These are phyloP conservation scores for Ceratocystis smalleyi DNA, from an alignment of 2,329 filamentous ascomycete genomes.

Conservation along the genomic window DNA sequence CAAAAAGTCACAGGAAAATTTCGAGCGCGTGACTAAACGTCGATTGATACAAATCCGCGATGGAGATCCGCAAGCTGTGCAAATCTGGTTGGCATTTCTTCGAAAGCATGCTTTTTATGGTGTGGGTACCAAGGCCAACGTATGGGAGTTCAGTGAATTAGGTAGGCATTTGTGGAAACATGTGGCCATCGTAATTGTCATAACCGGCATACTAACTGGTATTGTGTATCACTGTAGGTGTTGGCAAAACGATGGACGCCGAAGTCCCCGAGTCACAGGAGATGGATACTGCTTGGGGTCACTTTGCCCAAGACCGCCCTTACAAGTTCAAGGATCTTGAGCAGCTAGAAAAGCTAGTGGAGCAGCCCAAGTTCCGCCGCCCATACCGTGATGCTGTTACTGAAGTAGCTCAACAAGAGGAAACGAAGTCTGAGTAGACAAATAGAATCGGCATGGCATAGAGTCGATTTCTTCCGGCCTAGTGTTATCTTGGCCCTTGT, in stretches of 20 bases:
- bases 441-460: background rate
- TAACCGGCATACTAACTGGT: background rate
- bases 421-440: background rate
- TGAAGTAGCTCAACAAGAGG: background rate
- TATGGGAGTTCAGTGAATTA: constrained; percentile 71
- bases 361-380: constrained; percentile 15
- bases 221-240: constrained; percentile 2
- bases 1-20: constrained; percentile 97
- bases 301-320: constrained; percentile 16
- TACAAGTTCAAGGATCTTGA: constrained; percentile 16
- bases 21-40: constrained; percentile 75
- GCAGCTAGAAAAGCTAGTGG: constrained; percentile 13
- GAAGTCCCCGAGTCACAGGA: constrained; percentile 14
- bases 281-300: constrained; percentile 13
- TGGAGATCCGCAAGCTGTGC: constrained; percentile 73
- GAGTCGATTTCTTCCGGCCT: background rate
- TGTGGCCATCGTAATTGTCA: background rate
- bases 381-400: constrained; percentile 13
- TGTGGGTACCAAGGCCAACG: constrained; percentile 97
- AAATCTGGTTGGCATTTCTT: constrained; percentile 83
- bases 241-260: constrained; percentile 16
- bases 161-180: constrained; percentile 26
- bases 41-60: constrained; percentile 86
- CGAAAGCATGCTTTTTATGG: constrained; percentile 86
- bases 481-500: background rate